phyloP scores from a whole-genome alignment of 495 filamentous ascomycete species.

The Aspergillus carlsbadensis region DNA sequence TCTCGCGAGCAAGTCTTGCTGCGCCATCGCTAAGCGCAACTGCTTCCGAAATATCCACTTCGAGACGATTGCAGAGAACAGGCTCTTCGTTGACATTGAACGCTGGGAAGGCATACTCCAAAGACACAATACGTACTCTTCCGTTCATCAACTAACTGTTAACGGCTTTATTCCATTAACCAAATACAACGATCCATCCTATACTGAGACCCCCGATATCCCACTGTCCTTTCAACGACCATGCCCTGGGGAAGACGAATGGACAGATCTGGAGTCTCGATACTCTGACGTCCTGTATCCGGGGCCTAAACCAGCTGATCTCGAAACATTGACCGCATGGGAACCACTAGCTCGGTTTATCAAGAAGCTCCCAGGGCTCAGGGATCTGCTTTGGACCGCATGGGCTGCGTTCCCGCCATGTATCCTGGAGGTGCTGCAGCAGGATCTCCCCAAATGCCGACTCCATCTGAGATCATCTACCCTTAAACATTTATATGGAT shows the following conservation, averaged over 20 bases:
- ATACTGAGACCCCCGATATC: not conserved
- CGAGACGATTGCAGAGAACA: not conserved
- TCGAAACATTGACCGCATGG: constrained; percentile 2
- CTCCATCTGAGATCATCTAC: not conserved
- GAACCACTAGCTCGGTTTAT: not conserved
- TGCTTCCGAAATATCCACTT: constrained; percentile 5
- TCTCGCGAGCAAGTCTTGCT: constrained; percentile 1
- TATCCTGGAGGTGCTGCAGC: constrained; percentile 4
- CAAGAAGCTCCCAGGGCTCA: not conserved
- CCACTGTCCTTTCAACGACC: not conserved
- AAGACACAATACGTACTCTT: constrained; percentile 3
- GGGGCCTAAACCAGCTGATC: not conserved
- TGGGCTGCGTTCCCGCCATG: constrained; percentile 1
- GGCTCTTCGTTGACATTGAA: not conserved
- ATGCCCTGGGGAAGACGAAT: constrained; percentile 3
- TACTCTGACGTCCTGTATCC: not conserved
- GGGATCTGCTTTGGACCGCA: constrained; percentile 1
- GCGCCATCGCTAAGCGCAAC: not conserved
- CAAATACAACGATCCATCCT: constrained; percentile 2
- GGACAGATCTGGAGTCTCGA: not conserved
- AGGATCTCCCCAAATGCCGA: not conserved
- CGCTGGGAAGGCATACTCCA: constrained; percentile 2
- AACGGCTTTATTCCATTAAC: not conserved
- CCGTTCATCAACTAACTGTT: constrained; percentile 2
- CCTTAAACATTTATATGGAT: not conserved